phyloP scores from a whole-genome alignment of 345 rosid species.

The Psidium friedrichsthalianum region DNA sequence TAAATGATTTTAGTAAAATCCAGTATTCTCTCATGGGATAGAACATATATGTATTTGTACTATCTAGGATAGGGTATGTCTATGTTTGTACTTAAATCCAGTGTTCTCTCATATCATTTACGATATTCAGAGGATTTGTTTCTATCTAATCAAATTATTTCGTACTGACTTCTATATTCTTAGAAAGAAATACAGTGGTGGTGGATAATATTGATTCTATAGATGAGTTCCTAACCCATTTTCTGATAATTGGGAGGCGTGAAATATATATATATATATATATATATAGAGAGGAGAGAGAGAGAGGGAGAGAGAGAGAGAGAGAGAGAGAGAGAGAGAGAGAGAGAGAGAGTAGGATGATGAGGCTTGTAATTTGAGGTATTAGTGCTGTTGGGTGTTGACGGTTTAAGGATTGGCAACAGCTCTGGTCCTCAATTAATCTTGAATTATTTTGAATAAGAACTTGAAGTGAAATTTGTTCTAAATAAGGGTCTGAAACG shows the following conservation, averaged over 20 bases:
- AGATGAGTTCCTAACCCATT: not conserved
- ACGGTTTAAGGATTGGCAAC: not conserved
- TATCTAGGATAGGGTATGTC: not conserved
- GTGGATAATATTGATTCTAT: not conserved
- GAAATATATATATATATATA: too few species aligned
- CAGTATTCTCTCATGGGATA: too few species aligned
- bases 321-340: too few species aligned
- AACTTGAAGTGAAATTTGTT: too few species aligned
- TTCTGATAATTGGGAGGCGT: not conserved
- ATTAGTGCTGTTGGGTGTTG: not conserved
- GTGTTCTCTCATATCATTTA: not conserved
- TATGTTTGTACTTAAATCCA: not conserved
- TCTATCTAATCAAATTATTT: not conserved
- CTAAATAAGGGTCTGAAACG: too few species aligned
- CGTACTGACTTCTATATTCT: not conserved
- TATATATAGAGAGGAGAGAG: too few species aligned
- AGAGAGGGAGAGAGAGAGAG: too few species aligned
- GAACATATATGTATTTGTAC: too few species aligned
- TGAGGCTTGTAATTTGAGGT: not conserved
- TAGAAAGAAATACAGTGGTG: not conserved
- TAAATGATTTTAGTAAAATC: too few species aligned
- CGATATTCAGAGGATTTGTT: not conserved
- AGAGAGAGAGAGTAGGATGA: too few species aligned
- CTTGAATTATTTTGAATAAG: too few species aligned
- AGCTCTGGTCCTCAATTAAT: not conserved